Conservation (phyloP, 129 eudicot species). For the Ambrosia trifida region DNA sequence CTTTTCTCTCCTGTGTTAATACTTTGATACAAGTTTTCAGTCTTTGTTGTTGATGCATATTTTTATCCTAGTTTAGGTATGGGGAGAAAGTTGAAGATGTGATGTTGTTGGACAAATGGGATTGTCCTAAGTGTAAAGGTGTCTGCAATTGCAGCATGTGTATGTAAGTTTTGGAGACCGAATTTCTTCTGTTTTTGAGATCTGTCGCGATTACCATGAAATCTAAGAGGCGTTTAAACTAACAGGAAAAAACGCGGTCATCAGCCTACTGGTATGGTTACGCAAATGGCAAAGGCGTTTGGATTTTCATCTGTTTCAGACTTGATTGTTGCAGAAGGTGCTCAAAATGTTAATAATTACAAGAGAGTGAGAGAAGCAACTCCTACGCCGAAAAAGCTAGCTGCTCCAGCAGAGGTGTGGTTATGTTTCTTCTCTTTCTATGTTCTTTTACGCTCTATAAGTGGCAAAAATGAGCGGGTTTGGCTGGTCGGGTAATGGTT, state of each 20-base stretch:
- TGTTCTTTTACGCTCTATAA: neutral
- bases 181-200: neutral
- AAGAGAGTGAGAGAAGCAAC: slow-evolving; percentile 38
- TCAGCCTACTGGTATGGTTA: slow-evolving; percentile 75
- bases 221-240: slow-evolving; percentile 12
- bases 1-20: neutral
- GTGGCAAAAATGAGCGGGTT: too few relatives aligned
- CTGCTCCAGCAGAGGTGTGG: slow-evolving; percentile 40
- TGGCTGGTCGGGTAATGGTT: too few relatives aligned
- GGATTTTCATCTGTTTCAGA: slow-evolving; percentile 92
- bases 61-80: slow-evolving; percentile 47
- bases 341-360: slow-evolving; percentile 27
- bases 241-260: slow-evolving; percentile 82
- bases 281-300: slow-evolving; percentile 60
- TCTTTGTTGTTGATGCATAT: slow-evolving; percentile 9
- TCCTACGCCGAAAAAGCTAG: slow-evolving; percentile 39
- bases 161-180: slow-evolving; percentile 45
- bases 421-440: slow-evolving; percentile 4
- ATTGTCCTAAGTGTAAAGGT: slow-evolving; percentile 84
- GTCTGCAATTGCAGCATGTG: slow-evolving; percentile 93
- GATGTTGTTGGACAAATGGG: slow-evolving; percentile 58
- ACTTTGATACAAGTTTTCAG: neutral
- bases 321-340: slow-evolving; percentile 60
- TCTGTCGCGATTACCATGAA: neutral
- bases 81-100: slow-evolving; percentile 88